Base-by-base conservation (phyloP, 106 monocot genomes). In the Amphibolis antarctica region DNA sequence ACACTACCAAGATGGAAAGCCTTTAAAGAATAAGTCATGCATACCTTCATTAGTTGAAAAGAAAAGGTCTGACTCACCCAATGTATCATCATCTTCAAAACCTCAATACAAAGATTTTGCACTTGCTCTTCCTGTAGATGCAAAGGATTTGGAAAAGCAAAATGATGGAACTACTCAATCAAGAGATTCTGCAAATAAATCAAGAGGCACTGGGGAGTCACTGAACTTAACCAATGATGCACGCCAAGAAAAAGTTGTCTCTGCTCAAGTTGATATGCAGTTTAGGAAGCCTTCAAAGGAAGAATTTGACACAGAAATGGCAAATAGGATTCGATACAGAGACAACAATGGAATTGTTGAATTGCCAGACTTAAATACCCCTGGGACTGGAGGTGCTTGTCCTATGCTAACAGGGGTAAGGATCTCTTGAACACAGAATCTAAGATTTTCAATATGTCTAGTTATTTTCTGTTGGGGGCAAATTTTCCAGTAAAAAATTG, bases 1-100 rank as follows among this genome's bases (percentile, higher is more conserved):
- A 56, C 68, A 73, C 66, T 47, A 63, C 73, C 80, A 85, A 55
- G 90, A 96, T 45, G 63, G 66, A n/a, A 98, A 77, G 59, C 9
- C 44, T 60, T 26, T 78, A 31, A 87, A 85, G 64, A 82, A 66
- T 63, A n/a, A n/a, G n/a, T n/a, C n/a, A n/a, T n/a, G n/a, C n/a
- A n/a, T n/a, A n/a, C n/a, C n/a, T n/a, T n/a, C n/a, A n/a, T n/a
- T 46, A 9, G 55, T 55, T 1, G 68, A 71, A 36, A 84, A 75
- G 63, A 94, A 71, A 49, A 80, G 29, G 42, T 25, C 58, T 58
- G 79, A 84, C 44, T 54, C 63, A 42, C 13, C 66, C n/a, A n/a
- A n/a, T n/a, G n/a, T n/a, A 74, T 45, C 66, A 56, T 36, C 80
- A 72, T 63, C 61, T 77, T 54, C 59, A 21, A 83, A 70, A 66